phyloP scores from a whole-genome alignment of 148 eudicot species.

The Vaccinium vitisidaea region DNA sequence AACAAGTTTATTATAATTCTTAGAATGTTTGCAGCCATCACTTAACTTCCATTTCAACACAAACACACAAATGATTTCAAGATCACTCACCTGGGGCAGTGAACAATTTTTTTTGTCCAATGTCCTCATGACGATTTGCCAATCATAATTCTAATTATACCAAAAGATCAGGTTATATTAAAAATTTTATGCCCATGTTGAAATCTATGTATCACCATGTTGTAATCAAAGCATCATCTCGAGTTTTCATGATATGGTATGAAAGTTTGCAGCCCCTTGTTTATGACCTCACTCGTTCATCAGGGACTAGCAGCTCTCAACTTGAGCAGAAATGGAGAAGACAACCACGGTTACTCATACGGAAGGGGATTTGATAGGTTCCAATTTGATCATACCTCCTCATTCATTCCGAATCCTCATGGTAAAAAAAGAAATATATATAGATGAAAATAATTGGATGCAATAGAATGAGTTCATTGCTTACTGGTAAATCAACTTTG shows the following conservation, averaged over 20 bases:
- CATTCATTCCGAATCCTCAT: background rate
- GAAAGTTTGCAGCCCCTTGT: background rate
- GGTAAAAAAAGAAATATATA: background rate
- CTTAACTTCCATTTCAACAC: background rate
- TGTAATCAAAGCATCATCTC: background rate
- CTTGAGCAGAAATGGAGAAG: background rate
- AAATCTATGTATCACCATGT: background rate
- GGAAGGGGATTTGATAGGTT: background rate
- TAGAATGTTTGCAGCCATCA: background rate
- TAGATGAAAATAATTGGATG: background rate
- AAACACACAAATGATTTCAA: background rate
- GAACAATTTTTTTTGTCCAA: background rate
- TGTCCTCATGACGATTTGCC: background rate
- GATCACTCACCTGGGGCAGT: background rate
- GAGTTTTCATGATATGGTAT: background rate
- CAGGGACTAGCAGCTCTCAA: slow-evolving; percentile 1
- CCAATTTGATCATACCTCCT: background rate
- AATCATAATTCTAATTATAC: background rate
- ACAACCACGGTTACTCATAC: background rate
- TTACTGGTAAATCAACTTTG: slow-evolving; percentile 71
- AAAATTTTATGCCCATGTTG: background rate
- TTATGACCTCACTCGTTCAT: background rate
- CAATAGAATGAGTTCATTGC: slow-evolving; percentile 23
- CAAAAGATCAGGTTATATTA: background rate
- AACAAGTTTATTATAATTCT: background rate